phyloP scores from a whole-genome alignment of 345 rosid species.

The Punica granatum region DNA sequence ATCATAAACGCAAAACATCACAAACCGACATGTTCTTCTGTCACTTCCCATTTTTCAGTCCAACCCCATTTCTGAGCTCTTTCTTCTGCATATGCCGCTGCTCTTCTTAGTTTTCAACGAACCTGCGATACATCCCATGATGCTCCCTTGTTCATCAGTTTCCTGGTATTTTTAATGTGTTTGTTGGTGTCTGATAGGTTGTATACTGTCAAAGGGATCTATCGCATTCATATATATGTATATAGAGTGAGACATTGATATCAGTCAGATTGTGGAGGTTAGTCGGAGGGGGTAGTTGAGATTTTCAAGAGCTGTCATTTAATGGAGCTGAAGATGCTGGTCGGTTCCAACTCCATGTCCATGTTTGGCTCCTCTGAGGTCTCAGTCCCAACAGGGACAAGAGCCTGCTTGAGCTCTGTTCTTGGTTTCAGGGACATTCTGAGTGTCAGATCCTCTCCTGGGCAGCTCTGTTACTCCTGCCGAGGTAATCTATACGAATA shows the following conservation, averaged over 20 bases:
- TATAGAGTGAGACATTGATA: background rate
- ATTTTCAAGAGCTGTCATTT: background rate
- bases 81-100: background rate
- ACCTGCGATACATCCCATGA: background rate
- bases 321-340: conserved; percentile 6
- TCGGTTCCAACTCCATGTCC: background rate
- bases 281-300: background rate
- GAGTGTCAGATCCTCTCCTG: background rate
- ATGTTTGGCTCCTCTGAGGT: background rate
- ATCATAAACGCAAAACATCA: background rate
- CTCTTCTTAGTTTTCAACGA: background rate
- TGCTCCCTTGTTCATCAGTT: background rate
- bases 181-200: background rate
- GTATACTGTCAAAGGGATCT: background rate
- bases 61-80: background rate
- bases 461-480: conserved; percentile 2
- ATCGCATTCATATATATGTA: background rate
- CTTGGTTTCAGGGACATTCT: background rate
- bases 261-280: background rate
- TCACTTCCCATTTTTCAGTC: background rate
- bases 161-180: too few species aligned
- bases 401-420: conserved; percentile 4
- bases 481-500: background rate
- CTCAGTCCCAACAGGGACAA: background rate
- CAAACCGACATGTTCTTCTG: background rate